These are phyloP conservation scores for Aspergillus nanangensis DNA, from an alignment of 495 filamentous ascomycete species.

Conservation along the genomic window DNA sequence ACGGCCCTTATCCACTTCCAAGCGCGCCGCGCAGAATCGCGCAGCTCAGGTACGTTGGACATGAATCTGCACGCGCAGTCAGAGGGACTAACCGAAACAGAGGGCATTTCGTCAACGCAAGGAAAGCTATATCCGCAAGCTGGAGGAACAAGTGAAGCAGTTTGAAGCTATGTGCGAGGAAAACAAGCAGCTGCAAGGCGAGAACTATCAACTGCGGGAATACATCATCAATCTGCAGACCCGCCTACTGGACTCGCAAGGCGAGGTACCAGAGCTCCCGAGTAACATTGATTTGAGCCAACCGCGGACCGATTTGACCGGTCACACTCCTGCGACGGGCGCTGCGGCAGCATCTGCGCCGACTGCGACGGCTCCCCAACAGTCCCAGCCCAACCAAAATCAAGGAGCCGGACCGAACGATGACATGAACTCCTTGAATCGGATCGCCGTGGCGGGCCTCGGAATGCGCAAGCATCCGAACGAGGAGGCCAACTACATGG, in stretches of 20 bases:
- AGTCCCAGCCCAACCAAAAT: constrained; percentile 19
- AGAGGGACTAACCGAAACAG: constrained; percentile 42
- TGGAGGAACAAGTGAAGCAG: constrained; percentile 86
- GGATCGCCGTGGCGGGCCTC: constrained; percentile 41
- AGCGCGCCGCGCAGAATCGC: constrained; percentile 93
- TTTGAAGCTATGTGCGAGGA: constrained; percentile 63
- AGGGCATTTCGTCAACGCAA: constrained; percentile 96
- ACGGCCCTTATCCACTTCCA: constrained; percentile 87
- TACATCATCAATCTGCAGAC: constrained; percentile 89
- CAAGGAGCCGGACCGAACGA: constrained; percentile 27
- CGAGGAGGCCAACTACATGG: constrained; percentile 27
- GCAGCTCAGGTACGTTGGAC: constrained; percentile 81
- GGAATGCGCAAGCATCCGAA: constrained; percentile 45
- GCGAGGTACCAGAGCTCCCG: constrained; percentile 80
- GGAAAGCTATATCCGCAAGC: constrained; percentile 94
- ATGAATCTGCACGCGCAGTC: not conserved
- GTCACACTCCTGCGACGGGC: constrained; percentile 13
- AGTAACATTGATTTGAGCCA: constrained; percentile 52
- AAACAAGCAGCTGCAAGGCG: constrained; percentile 70
- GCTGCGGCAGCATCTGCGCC: constrained; percentile 11
- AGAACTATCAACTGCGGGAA: constrained; percentile 86
- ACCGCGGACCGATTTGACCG: constrained; percentile 28
- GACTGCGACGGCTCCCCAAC: constrained; percentile 15
- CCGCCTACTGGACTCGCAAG: constrained; percentile 77
- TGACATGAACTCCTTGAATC: constrained; percentile 43